Evolutionary conservation across 148 eudicot species (phyloP), one percentile per base, ranked within the genome.

Genomic region (Silene latifolia): DNA sequence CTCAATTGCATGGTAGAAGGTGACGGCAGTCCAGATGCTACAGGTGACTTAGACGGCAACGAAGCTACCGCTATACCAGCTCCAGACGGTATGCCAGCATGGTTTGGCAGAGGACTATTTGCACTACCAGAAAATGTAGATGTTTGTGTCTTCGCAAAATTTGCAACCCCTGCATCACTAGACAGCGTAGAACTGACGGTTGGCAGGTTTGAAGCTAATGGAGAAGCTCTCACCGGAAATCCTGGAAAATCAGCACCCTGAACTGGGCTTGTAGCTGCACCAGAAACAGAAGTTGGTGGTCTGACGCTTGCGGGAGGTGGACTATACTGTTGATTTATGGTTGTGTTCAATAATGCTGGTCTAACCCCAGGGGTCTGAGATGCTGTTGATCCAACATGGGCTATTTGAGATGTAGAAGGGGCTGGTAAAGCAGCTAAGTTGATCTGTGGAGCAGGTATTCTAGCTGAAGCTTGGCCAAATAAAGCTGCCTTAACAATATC

Each of bases 401-500:
- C 73, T 39, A 71, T 60, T 80, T 79, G 92, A 24, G 78, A 77
- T 32, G 81, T 78, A 54, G 89, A 74, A 19, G 83, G 66, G 8
- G 75, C 76, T 29, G 82, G 80, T 66, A 59, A 12, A 39, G 77
- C 82, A 74, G 93, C 78, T 68, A 86, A 74, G 76, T 81, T 90
- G 64, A 94, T 92, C 84, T 86, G 88, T 19, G 98, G 98, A 78
- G 93, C 81, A 73, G 98, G 98, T 82, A 94, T 94, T 86, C 87
- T 83, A 65, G 91, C 87, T 53, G 98, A 90, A 83, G 97, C 96
- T 63, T 91, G 93, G 59, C 96, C 87, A 81, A 82, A 89, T 35
- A 94, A 78, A 59, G 97, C 98, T 19, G 91, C 89, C 81, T 83
- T 89, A 70, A 94, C 98, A 21, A 94, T 84, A 24, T 94, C 98